phyloP scores from a whole-genome alignment of 208 protist genomes.

The Acanthamoeba healyi region DNA sequence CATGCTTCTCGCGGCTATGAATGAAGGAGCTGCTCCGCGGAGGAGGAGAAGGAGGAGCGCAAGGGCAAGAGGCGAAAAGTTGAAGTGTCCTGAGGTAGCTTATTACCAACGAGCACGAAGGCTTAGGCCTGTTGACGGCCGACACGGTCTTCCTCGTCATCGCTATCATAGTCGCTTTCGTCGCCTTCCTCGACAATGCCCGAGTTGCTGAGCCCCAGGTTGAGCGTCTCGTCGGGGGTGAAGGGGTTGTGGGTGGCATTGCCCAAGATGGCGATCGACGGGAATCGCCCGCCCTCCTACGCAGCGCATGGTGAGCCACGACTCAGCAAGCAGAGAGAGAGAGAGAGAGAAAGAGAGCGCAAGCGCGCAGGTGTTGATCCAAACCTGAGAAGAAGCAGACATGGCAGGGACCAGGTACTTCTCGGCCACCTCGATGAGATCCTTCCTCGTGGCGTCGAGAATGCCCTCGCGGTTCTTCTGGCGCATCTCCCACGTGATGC shows the following conservation, averaged over 20 bases:
- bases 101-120: too few relatives aligned
- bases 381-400: background rate
- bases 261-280: conserved; percentile 42
- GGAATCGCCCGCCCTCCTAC: background rate
- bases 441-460: conserved; percentile 16
- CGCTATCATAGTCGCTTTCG: background rate
- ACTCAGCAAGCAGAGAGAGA: background rate
- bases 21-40: background rate
- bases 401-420: conserved; percentile 51
- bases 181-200: background rate
- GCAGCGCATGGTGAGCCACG: background rate
- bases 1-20: background rate
- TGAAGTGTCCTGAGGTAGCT: background rate
- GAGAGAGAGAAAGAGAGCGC: background rate
- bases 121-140: background rate
- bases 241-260: conserved; percentile 44
- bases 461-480: conserved; percentile 60
- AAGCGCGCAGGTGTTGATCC: background rate
- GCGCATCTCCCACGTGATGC: conserved; percentile 75
- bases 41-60: background rate
- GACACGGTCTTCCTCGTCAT: background rate
- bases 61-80: background rate
- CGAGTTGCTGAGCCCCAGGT: background rate
- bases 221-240: conserved; percentile 24
- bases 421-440: conserved; percentile 65